A percentile compares a stretch with the other conserved stretches of the same genome.
Evolutionary conservation across 2,329 filamentous ascomycete species (phyloP).

Genomic region (Penicillium sp.): DNA sequence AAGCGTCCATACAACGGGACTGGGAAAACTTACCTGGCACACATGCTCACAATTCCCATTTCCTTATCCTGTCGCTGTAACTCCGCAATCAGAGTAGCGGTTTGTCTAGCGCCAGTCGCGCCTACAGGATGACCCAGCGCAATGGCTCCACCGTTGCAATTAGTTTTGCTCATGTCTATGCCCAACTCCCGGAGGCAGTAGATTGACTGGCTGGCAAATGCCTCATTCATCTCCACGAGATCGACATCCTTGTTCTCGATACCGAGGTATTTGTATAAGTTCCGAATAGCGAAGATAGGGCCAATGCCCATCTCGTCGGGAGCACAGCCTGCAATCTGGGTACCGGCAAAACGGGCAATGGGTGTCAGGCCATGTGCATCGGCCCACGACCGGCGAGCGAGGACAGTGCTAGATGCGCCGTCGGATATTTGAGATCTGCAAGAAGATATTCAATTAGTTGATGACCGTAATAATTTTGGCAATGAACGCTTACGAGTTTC

Average conservation of each 20-base stretch:
- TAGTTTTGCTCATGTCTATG: conserved; percentile 71
- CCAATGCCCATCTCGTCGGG: conserved; percentile 92
- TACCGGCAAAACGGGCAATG: conserved; percentile 86
- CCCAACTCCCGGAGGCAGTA: conserved; percentile 76
- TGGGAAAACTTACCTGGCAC: conserved; percentile 61
- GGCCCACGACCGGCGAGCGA: conserved; percentile 91
- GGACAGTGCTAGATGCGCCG: conserved; percentile 75
- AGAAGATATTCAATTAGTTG: background rate
- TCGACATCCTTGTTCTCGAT: conserved; percentile 81
- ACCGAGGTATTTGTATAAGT: conserved; percentile 78
- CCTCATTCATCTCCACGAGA: conserved; percentile 91
- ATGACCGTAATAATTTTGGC: background rate
- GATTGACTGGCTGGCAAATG: conserved; percentile 93
- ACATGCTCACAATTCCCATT: conserved; percentile 89
- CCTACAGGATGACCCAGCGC: conserved; percentile 87
- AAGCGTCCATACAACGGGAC: background rate
- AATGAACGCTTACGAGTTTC: conserved; percentile 45
- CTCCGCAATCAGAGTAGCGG: conserved; percentile 88
- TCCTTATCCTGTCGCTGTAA: conserved; percentile 80
- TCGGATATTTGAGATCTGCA: conserved; percentile 34
- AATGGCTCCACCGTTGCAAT: conserved; percentile 90
- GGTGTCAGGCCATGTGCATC: conserved; percentile 82
- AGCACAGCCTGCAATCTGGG: conserved; percentile 82
- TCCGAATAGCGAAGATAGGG: conserved; percentile 65
- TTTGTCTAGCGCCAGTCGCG: conserved; percentile 82